A percentile compares a stretch with the other conserved stretches of the same genome.
Evolutionary conservation across 2,329 filamentous ascomycete genomes (phyloP).

Genomic region (Annulohypoxylon truncatum): DNA sequence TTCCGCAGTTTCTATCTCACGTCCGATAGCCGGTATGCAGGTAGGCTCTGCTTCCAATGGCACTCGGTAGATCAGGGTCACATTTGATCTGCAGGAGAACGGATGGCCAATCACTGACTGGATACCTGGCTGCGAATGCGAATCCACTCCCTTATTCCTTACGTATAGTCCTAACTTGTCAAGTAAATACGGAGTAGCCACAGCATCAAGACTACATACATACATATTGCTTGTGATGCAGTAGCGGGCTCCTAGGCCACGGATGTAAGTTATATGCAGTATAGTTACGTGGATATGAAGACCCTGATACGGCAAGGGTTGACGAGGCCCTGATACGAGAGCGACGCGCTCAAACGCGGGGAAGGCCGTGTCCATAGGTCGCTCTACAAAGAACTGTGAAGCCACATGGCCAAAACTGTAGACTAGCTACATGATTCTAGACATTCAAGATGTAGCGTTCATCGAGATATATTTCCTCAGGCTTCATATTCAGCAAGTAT

Average conservation of each 20-base stretch:
- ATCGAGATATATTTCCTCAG: background rate
- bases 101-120: slow-evolving; percentile 16
- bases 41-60: slow-evolving; percentile 29
- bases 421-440: background rate
- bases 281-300: slow-evolving; percentile 27
- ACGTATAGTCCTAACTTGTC: slow-evolving; percentile 13
- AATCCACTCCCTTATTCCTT: slow-evolving; percentile 26
- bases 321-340: slow-evolving; percentile 23
- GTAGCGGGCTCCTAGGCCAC: slow-evolving; percentile 17
- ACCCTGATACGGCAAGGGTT: slow-evolving; percentile 30
- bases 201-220: slow-evolving; percentile 11
- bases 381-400: background rate
- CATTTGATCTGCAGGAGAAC: slow-evolving; percentile 28
- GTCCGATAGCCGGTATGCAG: slow-evolving; percentile 36
- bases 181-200: slow-evolving; percentile 23
- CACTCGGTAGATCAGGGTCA: slow-evolving; percentile 27
- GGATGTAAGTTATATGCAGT: slow-evolving; percentile 28
- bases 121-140: slow-evolving; percentile 9
- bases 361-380: slow-evolving; percentile 4
- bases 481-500: slow-evolving; percentile 7
- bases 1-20: slow-evolving; percentile 30
- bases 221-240: slow-evolving; percentile 27
- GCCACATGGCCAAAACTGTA: background rate
- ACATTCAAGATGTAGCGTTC: background rate
- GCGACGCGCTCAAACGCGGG: slow-evolving; percentile 23